phyloP scores from a whole-genome alignment of 805 yeast species.

The Metschnikowia picachoensis region DNA sequence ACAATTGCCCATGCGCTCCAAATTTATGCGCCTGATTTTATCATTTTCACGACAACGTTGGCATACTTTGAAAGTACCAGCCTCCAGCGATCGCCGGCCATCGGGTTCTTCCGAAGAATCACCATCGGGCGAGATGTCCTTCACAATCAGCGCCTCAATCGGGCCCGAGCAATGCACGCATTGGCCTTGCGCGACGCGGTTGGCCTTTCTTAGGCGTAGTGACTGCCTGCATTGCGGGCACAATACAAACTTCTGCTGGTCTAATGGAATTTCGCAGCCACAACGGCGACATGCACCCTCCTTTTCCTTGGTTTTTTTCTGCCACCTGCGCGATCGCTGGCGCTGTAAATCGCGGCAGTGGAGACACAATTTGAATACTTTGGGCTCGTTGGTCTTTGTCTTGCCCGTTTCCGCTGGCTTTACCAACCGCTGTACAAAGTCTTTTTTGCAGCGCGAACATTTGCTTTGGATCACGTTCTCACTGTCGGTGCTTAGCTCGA shows the following conservation, averaged over 20 bases:
- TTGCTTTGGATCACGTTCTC: conserved; percentile 13
- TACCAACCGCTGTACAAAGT: conserved; percentile 44
- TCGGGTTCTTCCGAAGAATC: conserved; percentile 14
- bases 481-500: conserved; percentile 4
- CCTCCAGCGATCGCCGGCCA: conserved; percentile 19
- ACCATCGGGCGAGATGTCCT: conserved; percentile 21
- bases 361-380: conserved; percentile 52
- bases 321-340: conserved; percentile 63
- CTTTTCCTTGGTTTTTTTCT: conserved; percentile 53
- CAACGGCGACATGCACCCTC: conserved; percentile 64
- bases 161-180: conserved; percentile 71
- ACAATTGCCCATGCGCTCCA: conserved; percentile 58
- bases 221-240: conserved; percentile 59
- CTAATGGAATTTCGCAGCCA: conserved; percentile 50
- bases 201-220: conserved; percentile 52
- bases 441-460: conserved; percentile 61
- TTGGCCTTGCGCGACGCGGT: conserved; percentile 57
- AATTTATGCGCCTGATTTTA: conserved; percentile 49
- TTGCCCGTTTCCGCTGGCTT: conserved; percentile 27
- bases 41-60: conserved; percentile 60
- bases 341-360: conserved; percentile 65
- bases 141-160: conserved; percentile 36
- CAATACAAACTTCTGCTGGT: conserved; percentile 49
- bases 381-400: conserved; percentile 36
- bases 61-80: conserved; percentile 54